Evolutionary conservation across 805 yeast species (phyloP), one percentile per base, ranked within the genome.

Genomic region (Schwanniomyces occidentalis): DNA sequence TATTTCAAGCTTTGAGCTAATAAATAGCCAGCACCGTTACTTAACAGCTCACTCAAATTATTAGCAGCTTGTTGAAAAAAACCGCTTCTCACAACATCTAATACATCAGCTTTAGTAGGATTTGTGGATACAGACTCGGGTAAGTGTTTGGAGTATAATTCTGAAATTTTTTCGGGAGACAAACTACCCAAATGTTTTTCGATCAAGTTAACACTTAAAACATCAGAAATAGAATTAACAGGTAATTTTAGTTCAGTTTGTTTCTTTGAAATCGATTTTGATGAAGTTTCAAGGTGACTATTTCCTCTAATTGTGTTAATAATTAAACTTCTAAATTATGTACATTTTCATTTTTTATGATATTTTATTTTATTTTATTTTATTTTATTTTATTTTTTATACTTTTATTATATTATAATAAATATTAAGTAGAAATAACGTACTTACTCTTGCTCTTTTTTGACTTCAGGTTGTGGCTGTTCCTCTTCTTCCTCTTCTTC

Each of bases 1-100:
- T 62, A 62, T n/a, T 70, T 73, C 26, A 77, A 60, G 24, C 75
- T 65, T 36, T 62, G 65, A 20, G 82, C 59, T 24, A 79, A 64
- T 26, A 77, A 44, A 39, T 57, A 63, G 5, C 81, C 78, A 8
- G 76, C 73, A 8, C 76, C 77, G 10, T 51, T 16, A 51, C 46
- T 16, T 29, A 79, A 52, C 18, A 70, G 76, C 20, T 54, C 55
- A 34, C 72, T 58, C 36, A 80, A 53, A 33, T 65, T 63, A 8
- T 58, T 52, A 25, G 63, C 52, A 7, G 75, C 61, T 41, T 65
- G 72, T 27, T 60, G 61, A 50, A 73, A 76, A 44, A 73, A 76
- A 0, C 75, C 73, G 35, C 77, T 69, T 32, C 68, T 62, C 14
- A 78, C 52, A 3, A 75, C 71, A 6, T 61, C 60, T 16, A 65